Evolutionary conservation across 768 basidiomycete genomes (phyloP), one percentile per base, ranked within the genome.

Genomic region (Suillus paluster): DNA sequence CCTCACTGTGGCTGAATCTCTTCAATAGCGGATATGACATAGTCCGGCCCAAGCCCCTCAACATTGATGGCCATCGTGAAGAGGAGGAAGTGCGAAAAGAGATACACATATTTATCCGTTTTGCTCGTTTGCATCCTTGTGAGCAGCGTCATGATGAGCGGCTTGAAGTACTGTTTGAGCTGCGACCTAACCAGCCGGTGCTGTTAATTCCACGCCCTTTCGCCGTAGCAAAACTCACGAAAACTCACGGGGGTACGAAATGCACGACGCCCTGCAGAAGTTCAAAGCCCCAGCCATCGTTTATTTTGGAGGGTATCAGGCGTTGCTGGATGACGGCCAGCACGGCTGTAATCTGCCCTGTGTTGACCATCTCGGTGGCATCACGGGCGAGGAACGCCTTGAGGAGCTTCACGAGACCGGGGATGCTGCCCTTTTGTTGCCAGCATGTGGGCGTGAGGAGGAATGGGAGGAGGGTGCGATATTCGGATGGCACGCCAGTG

Each of bases 341-440:
- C 12, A 98, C 85, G 6, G 86, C 84, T 27, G 86, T 84, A 15
- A 95, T 77, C 70, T 97, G 95, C 0, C 89, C 89, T 17, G 83
- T 76, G 10, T 79, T 81, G 34, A 88, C 80, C 83, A 98, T 91
- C 65, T 85, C 79, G 1, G 70, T 68, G 11, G 86, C 83, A 60
- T 94, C 95, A 36, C 90, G 83, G 0, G 82, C 77, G 14, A 99
- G 78, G 78, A 93, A 95, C 7, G 94, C 93, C 57, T 89, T 89
- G 57, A 98, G 80, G 19, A 98, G 80, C 67, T 92, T 88, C 21
- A 97, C 95, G 2, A 99, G 84, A 1, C 95, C 96, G 0, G 97
- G 97, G 92, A 99, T 88, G 70, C 91, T 95, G 12, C 97, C 97
- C 68, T 96, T 91, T 72, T 95, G 93, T 71, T 91, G 88, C 97